Conservation (phyloP, 768 basidiomycete species). For the Suillus luteus region DNA sequence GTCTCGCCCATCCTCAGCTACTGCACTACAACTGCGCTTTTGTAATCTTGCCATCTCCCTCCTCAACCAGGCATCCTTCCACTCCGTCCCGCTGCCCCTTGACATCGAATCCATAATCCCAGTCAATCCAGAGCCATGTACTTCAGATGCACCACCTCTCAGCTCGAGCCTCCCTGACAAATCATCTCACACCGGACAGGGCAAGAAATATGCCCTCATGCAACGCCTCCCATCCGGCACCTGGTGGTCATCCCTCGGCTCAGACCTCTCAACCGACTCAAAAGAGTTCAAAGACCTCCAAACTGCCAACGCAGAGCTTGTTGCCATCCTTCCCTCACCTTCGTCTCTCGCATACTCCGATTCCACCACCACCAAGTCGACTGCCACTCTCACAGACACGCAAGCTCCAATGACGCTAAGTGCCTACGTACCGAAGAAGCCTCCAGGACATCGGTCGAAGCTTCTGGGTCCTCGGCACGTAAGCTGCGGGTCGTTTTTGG, state of each 20-base stretch:
- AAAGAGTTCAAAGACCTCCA: slow-evolving; percentile 50
- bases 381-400: slow-evolving; percentile 11
- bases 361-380: slow-evolving; percentile 22
- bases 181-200: slow-evolving; percentile 30
- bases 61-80: slow-evolving; percentile 66
- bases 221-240: slow-evolving; percentile 77
- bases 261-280: slow-evolving; percentile 41
- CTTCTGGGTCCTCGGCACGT: slow-evolving; percentile 55
- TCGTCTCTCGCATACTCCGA: slow-evolving; percentile 36
- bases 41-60: slow-evolving; percentile 73
- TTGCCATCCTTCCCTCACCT: slow-evolving; percentile 70
- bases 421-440: slow-evolving; percentile 52
- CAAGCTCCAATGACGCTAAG: slow-evolving; percentile 48
- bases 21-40: slow-evolving; percentile 71
- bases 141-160: slow-evolving; percentile 22
- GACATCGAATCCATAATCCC: slow-evolving; percentile 47
- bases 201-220: slow-evolving; percentile 72
- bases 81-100: slow-evolving; percentile 46
- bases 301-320: slow-evolving; percentile 75
- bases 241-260: slow-evolving; percentile 76
- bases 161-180: slow-evolving; percentile 26
- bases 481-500: slow-evolving; percentile 68
- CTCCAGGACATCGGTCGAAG: slow-evolving; percentile 42
- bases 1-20: slow-evolving; percentile 60
- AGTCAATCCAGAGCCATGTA: slow-evolving; percentile 20